A percentile compares a stretch with the other conserved stretches of the same genome.
Evolutionary conservation across 768 basidiomycete genomes (phyloP).

Genomic region (Tricholoma saponaceum): DNA sequence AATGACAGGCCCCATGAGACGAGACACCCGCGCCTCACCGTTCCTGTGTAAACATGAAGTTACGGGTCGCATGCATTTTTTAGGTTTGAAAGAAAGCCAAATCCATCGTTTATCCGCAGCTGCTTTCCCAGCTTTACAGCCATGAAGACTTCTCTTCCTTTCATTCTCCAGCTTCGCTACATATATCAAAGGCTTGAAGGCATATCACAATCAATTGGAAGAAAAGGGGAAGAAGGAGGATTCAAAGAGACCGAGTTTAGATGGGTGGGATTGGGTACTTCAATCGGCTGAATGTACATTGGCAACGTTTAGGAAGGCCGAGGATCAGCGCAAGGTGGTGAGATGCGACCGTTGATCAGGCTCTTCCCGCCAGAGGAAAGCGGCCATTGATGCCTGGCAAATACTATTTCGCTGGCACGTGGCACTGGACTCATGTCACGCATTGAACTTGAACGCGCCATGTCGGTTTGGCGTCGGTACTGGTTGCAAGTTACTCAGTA

Average conservation of each 20-base stretch:
- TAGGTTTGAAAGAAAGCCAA: slow-evolving; percentile 3
- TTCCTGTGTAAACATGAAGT: too few species aligned
- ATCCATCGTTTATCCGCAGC: slow-evolving; percentile 17
- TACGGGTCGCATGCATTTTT: too few species aligned
- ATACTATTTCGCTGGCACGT: too few species aligned
- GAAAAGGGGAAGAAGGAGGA: neutral
- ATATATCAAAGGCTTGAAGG: neutral
- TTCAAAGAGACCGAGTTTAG: neutral
- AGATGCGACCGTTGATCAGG: slow-evolving; percentile 11
- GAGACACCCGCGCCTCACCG: too few species aligned
- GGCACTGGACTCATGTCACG: too few species aligned
- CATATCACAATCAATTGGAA: neutral
- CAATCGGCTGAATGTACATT: slow-evolving; percentile 13
- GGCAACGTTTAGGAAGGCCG: slow-evolving; percentile 15
- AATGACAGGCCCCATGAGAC: too few species aligned
- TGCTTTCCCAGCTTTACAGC: slow-evolving; percentile 17
- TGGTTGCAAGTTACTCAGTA: too few species aligned
- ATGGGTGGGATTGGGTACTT: slow-evolving; percentile 10
- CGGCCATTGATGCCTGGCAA: too few species aligned
- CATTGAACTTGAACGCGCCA: too few species aligned
- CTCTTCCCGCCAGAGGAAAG: slow-evolving; percentile 3
- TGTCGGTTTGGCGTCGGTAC: too few species aligned
- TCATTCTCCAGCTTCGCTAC: slow-evolving; percentile 19
- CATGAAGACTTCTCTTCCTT: too few species aligned
- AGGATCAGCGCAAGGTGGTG: slow-evolving; percentile 12